Base-by-base conservation (phyloP, 2,329 filamentous ascomycete species). In the Lasiodiplodia gonubiensis region DNA sequence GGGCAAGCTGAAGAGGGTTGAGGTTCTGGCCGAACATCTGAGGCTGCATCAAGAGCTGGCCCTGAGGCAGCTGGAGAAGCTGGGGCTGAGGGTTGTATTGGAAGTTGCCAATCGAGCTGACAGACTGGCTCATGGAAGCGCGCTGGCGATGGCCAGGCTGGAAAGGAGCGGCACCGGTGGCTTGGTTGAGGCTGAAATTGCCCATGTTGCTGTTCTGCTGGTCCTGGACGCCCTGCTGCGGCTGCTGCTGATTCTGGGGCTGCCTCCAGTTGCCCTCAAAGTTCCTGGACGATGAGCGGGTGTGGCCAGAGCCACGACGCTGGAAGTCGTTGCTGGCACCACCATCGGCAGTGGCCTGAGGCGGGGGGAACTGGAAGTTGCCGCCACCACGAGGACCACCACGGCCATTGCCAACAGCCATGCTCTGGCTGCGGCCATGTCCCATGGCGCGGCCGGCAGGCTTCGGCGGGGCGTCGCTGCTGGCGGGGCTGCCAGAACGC, bases 221-320 rank as follows among this genome's bases (percentile, higher is more conserved):
- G 70, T 84, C 84, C 72, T 84, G 84, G 69, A 80, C 80, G 68
- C 37, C 37, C 37, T 82, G 82, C 70, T 69, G 82, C 66, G 76
- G 74, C 66, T 83, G 80, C 65, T 77, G 74, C 66, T 83, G 80
- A 68, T 79, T 81, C 72, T 87, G 87, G 72, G 92, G 94, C 75
- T 93, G 96, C 74, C 95, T 92, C 95, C 95, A 99, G 81, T 99
- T 99, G 74, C 94, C 90, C 72, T 99, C 95, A 76, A 98, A 98
- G 81, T 98, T 99, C 70, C 95, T 89, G 27, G 95, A 99, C 12
- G 88, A 88, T 37, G 90, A 90, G 70, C 95, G 89, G 70, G 88
- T 90, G 78, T 99, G 95, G 67, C 92, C 90, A 73, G 91, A 92
- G 73, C 90, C 89, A 72, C 92, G 91, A 69, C 92, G 90, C 72